These are phyloP conservation scores for Colletotrichum spinosum DNA, from an alignment of 2,329 filamentous ascomycete genomes.

Conservation along the genomic window DNA sequence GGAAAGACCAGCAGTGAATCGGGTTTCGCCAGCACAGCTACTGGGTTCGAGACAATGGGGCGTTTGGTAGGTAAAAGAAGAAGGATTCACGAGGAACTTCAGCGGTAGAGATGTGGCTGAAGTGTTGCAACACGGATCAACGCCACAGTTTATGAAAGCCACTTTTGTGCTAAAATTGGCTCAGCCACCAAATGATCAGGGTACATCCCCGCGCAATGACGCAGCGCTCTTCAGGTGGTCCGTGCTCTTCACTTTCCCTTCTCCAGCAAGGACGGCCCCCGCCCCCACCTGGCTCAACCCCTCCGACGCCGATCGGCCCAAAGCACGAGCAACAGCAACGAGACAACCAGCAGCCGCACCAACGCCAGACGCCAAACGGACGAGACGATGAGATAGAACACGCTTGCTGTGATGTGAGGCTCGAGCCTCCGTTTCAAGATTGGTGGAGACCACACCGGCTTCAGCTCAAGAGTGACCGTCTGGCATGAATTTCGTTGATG, in stretches of 20 bases:
- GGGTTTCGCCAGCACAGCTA: not conserved
- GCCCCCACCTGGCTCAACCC: constrained; percentile 11
- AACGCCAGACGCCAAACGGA: not conserved
- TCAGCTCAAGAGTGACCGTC: not conserved
- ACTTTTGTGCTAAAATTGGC: not conserved
- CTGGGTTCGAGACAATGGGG: too few species aligned
- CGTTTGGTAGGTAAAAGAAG: too few species aligned
- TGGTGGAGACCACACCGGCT: constrained; percentile 8
- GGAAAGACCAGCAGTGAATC: not conserved
- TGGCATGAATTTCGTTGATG: constrained; percentile 13
- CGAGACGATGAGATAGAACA: too few species aligned
- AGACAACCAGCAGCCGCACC: too few species aligned
- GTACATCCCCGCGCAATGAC: constrained; percentile 32
- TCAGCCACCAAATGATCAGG: constrained; percentile 17
- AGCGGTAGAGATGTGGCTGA: constrained; percentile 19
- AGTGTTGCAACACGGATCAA: not conserved
- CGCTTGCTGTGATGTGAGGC: constrained; percentile 6
- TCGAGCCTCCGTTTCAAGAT: constrained; percentile 36
- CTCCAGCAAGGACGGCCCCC: constrained; percentile 27
- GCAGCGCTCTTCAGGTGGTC: constrained; percentile 26
- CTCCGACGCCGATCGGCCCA: constrained; percentile 4
- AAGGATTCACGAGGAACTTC: too few species aligned
- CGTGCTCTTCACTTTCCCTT: constrained; percentile 18
- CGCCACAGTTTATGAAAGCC: not conserved
- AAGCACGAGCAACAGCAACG: not conserved